Conservation (phyloP, 1,284 basidiomycete species). For the Amylostereum areolatum region DNA sequence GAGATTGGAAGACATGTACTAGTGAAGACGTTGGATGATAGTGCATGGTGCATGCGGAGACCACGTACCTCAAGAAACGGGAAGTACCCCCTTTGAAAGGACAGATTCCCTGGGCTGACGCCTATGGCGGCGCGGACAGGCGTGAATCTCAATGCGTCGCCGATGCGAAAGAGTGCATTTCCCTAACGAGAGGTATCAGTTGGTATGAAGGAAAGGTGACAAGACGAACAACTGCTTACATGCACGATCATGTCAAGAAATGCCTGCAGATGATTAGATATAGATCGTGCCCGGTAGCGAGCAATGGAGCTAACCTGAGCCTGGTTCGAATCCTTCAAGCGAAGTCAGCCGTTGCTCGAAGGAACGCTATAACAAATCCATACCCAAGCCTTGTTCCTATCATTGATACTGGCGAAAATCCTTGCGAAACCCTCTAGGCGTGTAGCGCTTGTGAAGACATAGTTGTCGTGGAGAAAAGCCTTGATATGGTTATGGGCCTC, state of each 20-base stretch:
- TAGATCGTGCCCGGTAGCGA: neutral
- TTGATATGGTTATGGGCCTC: constrained; percentile 47
- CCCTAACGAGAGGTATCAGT: constrained; percentile 25
- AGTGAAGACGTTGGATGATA: neutral
- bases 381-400: constrained; percentile 49
- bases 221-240: constrained; percentile 19
- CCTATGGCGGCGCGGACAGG: constrained; percentile 34
- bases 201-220: neutral
- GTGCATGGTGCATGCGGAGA: neutral
- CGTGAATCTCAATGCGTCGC: constrained; percentile 44
- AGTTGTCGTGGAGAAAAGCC: constrained; percentile 37
- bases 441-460: constrained; percentile 33
- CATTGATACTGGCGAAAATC: constrained; percentile 41
- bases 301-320: constrained; percentile 38
- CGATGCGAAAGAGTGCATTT: constrained; percentile 45
- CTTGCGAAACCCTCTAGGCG: constrained; percentile 44
- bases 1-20: constrained; percentile 62
- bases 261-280: constrained; percentile 27
- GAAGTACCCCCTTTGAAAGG: constrained; percentile 57
- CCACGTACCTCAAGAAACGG: constrained; percentile 48
- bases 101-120: constrained; percentile 31
- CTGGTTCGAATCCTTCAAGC: constrained; percentile 39
- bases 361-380: constrained; percentile 5
- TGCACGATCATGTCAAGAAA: constrained; percentile 38
- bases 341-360: neutral